Base-by-base conservation (phyloP, 2,329 filamentous ascomycete species). In the Helotiales sp. region DNA sequence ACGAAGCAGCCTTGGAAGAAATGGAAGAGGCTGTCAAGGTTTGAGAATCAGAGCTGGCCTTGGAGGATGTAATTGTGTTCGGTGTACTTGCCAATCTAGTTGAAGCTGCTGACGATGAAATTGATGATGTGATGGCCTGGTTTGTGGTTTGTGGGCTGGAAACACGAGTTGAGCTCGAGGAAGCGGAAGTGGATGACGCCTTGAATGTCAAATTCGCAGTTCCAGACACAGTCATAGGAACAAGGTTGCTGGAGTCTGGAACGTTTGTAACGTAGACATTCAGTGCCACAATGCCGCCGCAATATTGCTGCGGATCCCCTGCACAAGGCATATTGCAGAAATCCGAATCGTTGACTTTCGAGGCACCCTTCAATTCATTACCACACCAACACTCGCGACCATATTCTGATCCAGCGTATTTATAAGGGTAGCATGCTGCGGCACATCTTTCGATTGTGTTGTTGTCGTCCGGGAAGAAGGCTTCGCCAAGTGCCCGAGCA, bases 381-480 rank as follows among this genome's bases (percentile, higher is more conserved):
- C 63, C 63, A 49, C 66, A 68, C 66, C 69, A 77, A 61, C 70
- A 72, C 58, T 72, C 69, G 28, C 65, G 40, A n/a, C 65, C 59
- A 59, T 69, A 72, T 24, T 72, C 64, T n/a, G 62, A 59, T 26
- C 71, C 71, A 5, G 66, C 66, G 32, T 69, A 70, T 32, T 62
- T 63, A 60, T 62, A 72, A 4, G 54, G 64, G 10, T 59, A 52
- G 30, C 71, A 72, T 22, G 40, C 49, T 7, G 63, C 7, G 0
- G 52, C 64, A 60, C 77, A 79, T 28, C 64, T 71, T 49, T 77
- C 72, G 45, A 77, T 65, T 3, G 75, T 75, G 73, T 77, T 77
- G 6, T 43, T 20, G 47, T 73, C 67, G 28, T 69, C 55, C 30
- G 69, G 64, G 60, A 60, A 63, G 15, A 63, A 67, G 6, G 68